A percentile compares a stretch with the other conserved stretches of the same genome.
Evolutionary conservation across 108 stramenopile genomes (phyloP).

Genomic region (Chaetoceros muelleri): DNA sequence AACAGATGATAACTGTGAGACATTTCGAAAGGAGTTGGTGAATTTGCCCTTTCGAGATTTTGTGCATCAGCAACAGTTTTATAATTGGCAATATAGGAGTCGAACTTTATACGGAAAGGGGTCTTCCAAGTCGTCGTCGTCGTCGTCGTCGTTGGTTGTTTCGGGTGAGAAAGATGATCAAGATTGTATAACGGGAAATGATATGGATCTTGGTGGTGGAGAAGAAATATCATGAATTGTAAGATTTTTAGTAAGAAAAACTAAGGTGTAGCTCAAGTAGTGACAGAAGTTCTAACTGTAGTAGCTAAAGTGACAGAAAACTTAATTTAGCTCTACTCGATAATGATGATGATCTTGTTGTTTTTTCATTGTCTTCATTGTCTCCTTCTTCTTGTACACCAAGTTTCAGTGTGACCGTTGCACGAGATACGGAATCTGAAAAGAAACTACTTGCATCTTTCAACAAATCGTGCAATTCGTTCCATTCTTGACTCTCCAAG

Average conservation of each 20-base stretch:
- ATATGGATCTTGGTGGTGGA: neutral
- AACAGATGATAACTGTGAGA: slow-evolving; percentile 47
- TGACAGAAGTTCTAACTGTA: too few relatives aligned
- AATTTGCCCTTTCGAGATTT: slow-evolving; percentile 75
- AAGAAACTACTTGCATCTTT: slow-evolving; percentile 13
- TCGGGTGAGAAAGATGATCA: slow-evolving; percentile 1
- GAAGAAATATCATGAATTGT: neutral
- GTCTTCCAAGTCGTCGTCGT: too few relatives aligned
- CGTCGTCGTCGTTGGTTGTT: too few relatives aligned
- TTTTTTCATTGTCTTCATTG: neutral
- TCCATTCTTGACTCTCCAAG: slow-evolving; percentile 19
- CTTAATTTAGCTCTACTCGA: neutral
- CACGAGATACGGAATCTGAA: slow-evolving; percentile 17
- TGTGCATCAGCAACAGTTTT: slow-evolving; percentile 80
- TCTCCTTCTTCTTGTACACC: slow-evolving; percentile 4
- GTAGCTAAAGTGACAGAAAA: neutral
- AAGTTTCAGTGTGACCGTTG: slow-evolving; percentile 21
- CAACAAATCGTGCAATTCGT: slow-evolving; percentile 16
- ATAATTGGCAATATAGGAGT: slow-evolving; percentile 72
- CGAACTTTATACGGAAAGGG: slow-evolving; percentile 54
- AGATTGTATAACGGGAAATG: neutral
- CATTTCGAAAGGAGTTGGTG: slow-evolving; percentile 60
- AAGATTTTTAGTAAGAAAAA: neutral
- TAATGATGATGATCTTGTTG: too few relatives aligned
- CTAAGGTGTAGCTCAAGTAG: too few relatives aligned